Conservation (phyloP, 2,329 filamentous ascomycete species). For the Corynespora cassiicola region DNA sequence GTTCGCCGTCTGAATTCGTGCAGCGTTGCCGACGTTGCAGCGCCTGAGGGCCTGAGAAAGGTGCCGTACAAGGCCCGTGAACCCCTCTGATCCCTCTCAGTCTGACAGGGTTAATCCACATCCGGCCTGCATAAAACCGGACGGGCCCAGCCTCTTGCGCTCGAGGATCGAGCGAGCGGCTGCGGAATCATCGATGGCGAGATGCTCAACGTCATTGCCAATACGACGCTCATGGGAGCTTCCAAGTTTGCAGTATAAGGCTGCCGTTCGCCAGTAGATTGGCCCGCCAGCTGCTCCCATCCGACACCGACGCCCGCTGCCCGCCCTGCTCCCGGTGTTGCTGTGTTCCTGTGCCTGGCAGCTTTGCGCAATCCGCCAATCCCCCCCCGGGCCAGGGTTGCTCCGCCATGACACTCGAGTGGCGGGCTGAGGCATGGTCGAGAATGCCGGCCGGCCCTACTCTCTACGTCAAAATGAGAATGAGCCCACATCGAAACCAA, state of each 20-base stretch:
- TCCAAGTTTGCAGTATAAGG: constrained; percentile 31
- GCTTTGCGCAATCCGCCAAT: constrained; percentile 30
- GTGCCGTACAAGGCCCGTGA: constrained; percentile 36
- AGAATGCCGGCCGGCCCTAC: constrained; percentile 29
- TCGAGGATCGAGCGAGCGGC: constrained; percentile 35
- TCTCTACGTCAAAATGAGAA: constrained; percentile 16
- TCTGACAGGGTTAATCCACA: constrained; percentile 32
- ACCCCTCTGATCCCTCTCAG: constrained; percentile 31
- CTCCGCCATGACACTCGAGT: constrained; percentile 24
- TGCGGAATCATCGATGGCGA: constrained; percentile 34
- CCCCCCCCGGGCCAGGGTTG: constrained; percentile 32
- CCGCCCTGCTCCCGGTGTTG: constrained; percentile 13
- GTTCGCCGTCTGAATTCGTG: constrained; percentile 33
- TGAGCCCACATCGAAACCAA: constrained; percentile 4
- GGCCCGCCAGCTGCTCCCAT: constrained; percentile 5
- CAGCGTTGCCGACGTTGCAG: constrained; percentile 36
- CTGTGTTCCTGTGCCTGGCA: no score
- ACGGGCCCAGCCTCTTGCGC: constrained; percentile 27
- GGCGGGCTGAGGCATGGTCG: constrained; percentile 41
- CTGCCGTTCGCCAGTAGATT: constrained; percentile 8
- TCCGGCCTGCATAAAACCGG: constrained; percentile 40
- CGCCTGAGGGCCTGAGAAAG: constrained; percentile 20
- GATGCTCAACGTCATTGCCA: constrained; percentile 39
- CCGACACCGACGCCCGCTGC: constrained; percentile 3
- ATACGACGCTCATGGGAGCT: constrained; percentile 26